These are phyloP conservation scores for Penicillium parvum DNA, from an alignment of 495 filamentous ascomycete species.

Conservation along the genomic window DNA sequence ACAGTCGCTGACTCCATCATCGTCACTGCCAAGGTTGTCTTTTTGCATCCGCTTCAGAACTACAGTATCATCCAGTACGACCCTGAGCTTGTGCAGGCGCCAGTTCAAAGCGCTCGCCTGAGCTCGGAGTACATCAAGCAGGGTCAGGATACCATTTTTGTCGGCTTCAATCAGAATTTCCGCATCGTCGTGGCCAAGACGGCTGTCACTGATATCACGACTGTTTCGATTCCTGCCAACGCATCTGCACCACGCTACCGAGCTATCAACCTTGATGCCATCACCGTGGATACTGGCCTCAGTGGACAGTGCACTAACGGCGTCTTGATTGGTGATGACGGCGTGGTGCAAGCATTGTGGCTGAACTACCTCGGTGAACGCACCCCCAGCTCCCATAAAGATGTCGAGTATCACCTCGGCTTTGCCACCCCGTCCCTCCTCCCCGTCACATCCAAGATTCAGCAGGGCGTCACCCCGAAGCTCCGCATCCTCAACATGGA, in stretches of 20 bases:
- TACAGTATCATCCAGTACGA: constrained; percentile 96
- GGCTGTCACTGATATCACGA: constrained; percentile 93
- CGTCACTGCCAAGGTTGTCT: constrained; percentile 87
- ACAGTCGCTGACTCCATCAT: constrained; percentile 95
- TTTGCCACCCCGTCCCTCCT: constrained; percentile 83
- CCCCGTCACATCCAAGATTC: constrained; percentile 79
- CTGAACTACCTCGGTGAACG: constrained; percentile 94
- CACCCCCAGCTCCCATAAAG: constrained; percentile 68
- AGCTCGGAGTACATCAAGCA: constrained; percentile 80
- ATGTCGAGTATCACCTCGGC: constrained; percentile 96
- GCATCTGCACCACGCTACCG: constrained; percentile 87
- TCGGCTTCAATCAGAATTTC: constrained; percentile 94
- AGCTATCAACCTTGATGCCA: constrained; percentile 94
- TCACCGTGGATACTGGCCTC: constrained; percentile 91
- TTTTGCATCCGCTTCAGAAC: constrained; percentile 97
- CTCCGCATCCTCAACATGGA: constrained; percentile 90
- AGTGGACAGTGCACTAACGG: constrained; percentile 92
- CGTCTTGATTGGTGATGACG: constrained; percentile 83
- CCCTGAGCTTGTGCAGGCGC: constrained; percentile 83
- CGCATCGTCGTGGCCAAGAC: constrained; percentile 92
- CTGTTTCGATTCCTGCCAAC: constrained; percentile 93
- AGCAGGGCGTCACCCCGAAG: constrained; percentile 69
- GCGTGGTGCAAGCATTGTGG: constrained; percentile 92
- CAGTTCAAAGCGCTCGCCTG: constrained; percentile 83
- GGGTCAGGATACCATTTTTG: constrained; percentile 85